A percentile compares a stretch with the other conserved stretches of the same genome.
Conservation (phyloP, 257 asterid species). For the Apocynum venetum region DNA sequence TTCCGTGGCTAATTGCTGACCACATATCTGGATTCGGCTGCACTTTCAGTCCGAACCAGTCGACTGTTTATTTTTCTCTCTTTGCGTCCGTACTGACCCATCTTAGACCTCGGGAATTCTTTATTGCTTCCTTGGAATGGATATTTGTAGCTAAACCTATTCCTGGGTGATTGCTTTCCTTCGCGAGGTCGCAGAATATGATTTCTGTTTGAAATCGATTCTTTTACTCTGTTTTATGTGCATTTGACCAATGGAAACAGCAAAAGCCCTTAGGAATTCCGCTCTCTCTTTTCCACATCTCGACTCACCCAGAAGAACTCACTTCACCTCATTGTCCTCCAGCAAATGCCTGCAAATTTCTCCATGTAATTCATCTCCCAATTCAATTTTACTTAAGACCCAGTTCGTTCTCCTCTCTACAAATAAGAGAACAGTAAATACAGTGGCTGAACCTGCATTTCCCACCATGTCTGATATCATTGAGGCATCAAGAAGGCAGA, state of each 20-base stretch:
- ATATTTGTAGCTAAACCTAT: too few species aligned
- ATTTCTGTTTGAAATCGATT: too few species aligned
- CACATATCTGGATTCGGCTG: conserved; percentile 8
- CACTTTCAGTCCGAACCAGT: not conserved
- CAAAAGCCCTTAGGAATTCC: conserved; percentile 17
- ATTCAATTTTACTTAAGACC: conserved; percentile 3
- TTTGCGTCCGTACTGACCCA: not conserved
- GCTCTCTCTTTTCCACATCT: conserved; percentile 11
- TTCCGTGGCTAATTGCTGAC: conserved; percentile 4
- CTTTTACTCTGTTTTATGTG: not conserved
- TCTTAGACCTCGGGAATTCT: not conserved
- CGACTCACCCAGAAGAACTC: conserved; percentile 12
- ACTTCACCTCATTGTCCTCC: conserved; percentile 7
- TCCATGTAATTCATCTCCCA: not conserved
- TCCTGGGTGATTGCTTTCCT: too few species aligned
- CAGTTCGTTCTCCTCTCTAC: conserved; percentile 2
- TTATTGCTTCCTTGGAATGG: not conserved
- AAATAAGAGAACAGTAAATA: not conserved
- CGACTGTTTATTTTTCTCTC: not conserved
- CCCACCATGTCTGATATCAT: conserved; percentile 83
- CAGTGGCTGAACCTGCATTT: conserved; percentile 14
- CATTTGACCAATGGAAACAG: conserved; percentile 23
- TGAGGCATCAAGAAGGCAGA: conserved; percentile 62
- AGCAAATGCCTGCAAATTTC: not conserved
- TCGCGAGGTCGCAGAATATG: not conserved